A percentile compares a stretch with the other conserved stretches of the same genome.
These are phyloP conservation scores for Colletotrichum sansevieriae DNA, from an alignment of 2,329 filamentous ascomycete species.

Conservation along the genomic window DNA sequence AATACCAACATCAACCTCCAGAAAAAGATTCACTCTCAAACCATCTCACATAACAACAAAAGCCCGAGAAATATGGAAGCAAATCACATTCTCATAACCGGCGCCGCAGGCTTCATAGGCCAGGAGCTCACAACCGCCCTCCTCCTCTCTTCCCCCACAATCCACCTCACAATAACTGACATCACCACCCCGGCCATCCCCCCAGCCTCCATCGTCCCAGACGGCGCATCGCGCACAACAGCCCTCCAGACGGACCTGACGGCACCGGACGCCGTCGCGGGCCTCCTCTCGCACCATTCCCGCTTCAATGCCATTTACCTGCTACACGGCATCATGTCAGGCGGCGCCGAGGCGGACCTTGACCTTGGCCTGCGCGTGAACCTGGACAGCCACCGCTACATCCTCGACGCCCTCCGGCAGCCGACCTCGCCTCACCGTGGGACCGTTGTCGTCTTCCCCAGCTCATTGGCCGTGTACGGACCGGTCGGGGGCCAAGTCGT, in stretches of 20 bases:
- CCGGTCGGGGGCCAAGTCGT: conserved; percentile 54
- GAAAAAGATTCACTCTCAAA: neutral
- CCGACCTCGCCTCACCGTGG: conserved; percentile 54
- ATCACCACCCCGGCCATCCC: conserved; percentile 66
- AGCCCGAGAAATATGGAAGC: neutral
- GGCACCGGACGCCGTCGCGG: conserved; percentile 46
- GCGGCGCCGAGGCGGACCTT: conserved; percentile 71
- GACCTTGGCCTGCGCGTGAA: conserved; percentile 68
- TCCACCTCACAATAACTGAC: conserved; percentile 68
- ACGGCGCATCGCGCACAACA: conserved; percentile 42
- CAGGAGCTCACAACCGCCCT: conserved; percentile 70
- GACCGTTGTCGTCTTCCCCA: conserved; percentile 69
- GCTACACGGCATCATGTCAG: conserved; percentile 75
- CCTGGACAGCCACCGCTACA: conserved; percentile 65
- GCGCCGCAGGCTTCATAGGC: conserved; percentile 74
- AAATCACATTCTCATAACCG: conserved; percentile 70
- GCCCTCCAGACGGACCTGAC: conserved; percentile 51
- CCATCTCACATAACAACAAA: neutral
- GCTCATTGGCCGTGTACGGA: conserved; percentile 72
- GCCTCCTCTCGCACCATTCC: conserved; percentile 46
- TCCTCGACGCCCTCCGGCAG: conserved; percentile 65
- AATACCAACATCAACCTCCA: too few relatives aligned
- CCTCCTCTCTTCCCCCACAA: conserved; percentile 54
- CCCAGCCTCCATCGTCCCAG: conserved; percentile 47
- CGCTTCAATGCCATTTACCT: conserved; percentile 65